Evolutionary conservation across 495 filamentous ascomycete species (phyloP), one percentile per base, ranked within the genome.

Genomic region (Annulohypoxylon nitens): DNA sequence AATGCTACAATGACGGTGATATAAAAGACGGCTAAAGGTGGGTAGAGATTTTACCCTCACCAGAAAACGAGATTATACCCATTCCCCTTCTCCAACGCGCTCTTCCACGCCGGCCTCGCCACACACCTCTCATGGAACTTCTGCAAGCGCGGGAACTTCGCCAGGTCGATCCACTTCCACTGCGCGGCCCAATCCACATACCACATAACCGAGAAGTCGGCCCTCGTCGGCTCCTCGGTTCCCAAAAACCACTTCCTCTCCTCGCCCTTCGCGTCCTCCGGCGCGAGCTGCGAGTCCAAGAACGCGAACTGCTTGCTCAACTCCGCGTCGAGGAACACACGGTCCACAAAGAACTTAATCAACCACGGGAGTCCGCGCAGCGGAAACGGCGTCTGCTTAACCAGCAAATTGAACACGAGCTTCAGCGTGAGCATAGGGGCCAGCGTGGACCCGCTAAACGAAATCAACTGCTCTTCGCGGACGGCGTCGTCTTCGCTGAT

Each of bases 1-100:
- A 23, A 23, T 23, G 20, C 20, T 23, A 23, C 20, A 1, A 23
- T 23, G 20, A 23, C 20, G 20, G 20, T 23, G 20, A 23, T 23
- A 23, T 23, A 23, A 23, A 23, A 23, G 20, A 23, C 1, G 20
- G 20, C 20, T 1, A 23, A 23, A 1, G 20, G 20, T 30, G 20
- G 20, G 20, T 30, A 30, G 1, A 30, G 1, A 30, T 6, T 30
- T 6, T 30, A 3, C 30, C 5, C 30, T 60, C 57, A 60, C 57
- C 57, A 60, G 26, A 60, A 60, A 36, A 6, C 37, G 12, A 76
- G 45, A 66, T 78, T 45, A 72, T 79, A 79, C 39, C 66, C 78
- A 57, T 73, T 70, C 34, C 73, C 75, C 76, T 80, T 81, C 75
- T 78, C 73, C 63, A 79, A 39, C 34, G 75, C 69, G 73, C 70